These are phyloP conservation scores for Phytophthora ramorum DNA, from an alignment of 352 stramenopile species.

Conservation along the genomic window DNA sequence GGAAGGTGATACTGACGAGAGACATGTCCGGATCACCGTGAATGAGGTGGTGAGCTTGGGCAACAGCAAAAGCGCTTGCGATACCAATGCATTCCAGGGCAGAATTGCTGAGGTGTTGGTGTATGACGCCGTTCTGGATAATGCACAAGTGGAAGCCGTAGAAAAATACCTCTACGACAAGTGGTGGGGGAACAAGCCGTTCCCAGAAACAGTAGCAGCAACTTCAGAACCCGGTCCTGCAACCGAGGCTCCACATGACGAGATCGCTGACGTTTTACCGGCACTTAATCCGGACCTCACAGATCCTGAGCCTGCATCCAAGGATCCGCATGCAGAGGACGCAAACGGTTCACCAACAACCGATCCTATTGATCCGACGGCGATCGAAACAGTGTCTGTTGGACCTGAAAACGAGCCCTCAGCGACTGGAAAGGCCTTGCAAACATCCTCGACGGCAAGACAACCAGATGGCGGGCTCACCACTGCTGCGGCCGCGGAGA, in stretches of 20 bases:
- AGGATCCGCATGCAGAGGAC: not conserved
- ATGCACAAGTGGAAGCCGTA: constrained; percentile 35
- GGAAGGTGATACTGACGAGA: constrained; percentile 16
- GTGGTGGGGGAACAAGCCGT: constrained; percentile 50
- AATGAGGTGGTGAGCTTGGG: constrained; percentile 59
- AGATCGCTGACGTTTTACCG: not conserved
- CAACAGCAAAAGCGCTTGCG: constrained; percentile 59
- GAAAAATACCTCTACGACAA: constrained; percentile 59
- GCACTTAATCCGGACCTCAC: not conserved
- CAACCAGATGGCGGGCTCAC: not conserved
- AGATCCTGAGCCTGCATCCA: not conserved
- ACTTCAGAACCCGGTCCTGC: not conserved
- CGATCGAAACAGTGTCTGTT: not conserved
- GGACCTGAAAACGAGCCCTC: not conserved
- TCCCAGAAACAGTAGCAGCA: constrained; percentile 13
- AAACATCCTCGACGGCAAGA: not conserved
- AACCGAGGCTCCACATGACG: not conserved
- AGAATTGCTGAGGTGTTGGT: constrained; percentile 61
- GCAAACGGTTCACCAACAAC: not conserved
- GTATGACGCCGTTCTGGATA: constrained; percentile 52
- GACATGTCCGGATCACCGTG: constrained; percentile 48
- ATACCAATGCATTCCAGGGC: constrained; percentile 68
- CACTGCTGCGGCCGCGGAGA: not conserved
- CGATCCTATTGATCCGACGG: not conserved
- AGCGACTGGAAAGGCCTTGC: not conserved